These are phyloP conservation scores for Penicillium griseofulvum DNA, from an alignment of 2,329 filamentous ascomycete genomes.

Conservation along the genomic window DNA sequence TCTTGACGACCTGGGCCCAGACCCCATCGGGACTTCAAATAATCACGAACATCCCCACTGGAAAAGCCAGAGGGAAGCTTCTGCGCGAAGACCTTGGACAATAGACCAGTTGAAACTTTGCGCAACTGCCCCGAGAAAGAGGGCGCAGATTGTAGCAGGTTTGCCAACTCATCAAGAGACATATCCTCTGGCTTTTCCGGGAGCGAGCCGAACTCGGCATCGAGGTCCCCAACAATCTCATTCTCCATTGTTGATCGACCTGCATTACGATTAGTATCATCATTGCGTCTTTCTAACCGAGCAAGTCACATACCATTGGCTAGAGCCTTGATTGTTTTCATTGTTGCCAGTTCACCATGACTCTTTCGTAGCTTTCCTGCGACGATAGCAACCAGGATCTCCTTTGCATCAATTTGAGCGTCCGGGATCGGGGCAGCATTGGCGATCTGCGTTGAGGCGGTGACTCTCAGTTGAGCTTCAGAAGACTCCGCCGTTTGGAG, in stretches of 20 bases:
- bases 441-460: not conserved
- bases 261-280: conserved; percentile 7
- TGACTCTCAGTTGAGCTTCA: not conserved
- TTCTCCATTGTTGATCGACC: conserved; percentile 48
- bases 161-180: conserved; percentile 32
- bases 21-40: conserved; percentile 29
- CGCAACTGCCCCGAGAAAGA: conserved; percentile 34
- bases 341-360: conserved; percentile 34
- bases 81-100: conserved; percentile 29
- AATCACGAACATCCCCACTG: conserved; percentile 15
- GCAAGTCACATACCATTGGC: not conserved
- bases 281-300: not conserved
- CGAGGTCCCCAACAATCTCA: conserved; percentile 46
- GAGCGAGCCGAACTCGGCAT: conserved; percentile 41
- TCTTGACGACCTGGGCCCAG: conserved; percentile 18
- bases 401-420: conserved; percentile 23
- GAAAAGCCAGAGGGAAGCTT: conserved; percentile 34
- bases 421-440: not conserved
- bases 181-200: conserved; percentile 44
- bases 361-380: conserved; percentile 28
- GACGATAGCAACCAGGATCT: conserved; percentile 39
- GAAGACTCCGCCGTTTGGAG: not conserved
- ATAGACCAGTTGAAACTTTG: conserved; percentile 28
- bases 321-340: conserved; percentile 1
- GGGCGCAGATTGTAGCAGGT: conserved; percentile 24